Conservation (phyloP, 176 grass and related monocot species). For the Oryza nivara region DNA sequence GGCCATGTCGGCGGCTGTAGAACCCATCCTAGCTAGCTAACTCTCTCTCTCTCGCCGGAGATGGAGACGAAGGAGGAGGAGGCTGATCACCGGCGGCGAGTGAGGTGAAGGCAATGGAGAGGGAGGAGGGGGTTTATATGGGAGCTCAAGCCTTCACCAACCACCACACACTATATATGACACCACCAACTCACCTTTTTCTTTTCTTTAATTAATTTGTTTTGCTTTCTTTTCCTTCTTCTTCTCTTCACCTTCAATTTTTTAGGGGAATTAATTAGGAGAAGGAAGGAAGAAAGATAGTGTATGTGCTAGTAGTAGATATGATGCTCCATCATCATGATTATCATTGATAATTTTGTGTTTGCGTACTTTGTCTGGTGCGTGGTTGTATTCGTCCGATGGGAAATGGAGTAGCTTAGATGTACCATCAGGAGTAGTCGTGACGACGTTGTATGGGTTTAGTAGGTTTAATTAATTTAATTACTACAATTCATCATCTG, state of each 20-base stretch:
- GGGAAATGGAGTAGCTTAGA: neutral
- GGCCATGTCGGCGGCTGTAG: slow-evolving; percentile 39
- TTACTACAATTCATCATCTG: too few relatives aligned
- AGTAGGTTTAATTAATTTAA: neutral
- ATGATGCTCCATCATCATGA: neutral
- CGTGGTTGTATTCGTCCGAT: neutral
- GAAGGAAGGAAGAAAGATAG: neutral
- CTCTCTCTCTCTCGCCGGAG: neutral
- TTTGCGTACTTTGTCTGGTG: neutral
- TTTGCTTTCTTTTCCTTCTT: neutral
- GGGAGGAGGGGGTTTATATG: slow-evolving; percentile 50
- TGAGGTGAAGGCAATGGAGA: slow-evolving; percentile 2
- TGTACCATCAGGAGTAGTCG: neutral
- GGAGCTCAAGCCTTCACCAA: slow-evolving; percentile 38
- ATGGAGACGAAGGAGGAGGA: neutral
- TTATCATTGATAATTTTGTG: neutral
- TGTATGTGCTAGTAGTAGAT: neutral
- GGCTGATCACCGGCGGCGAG: neutral
- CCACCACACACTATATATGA: slow-evolving; percentile 33
- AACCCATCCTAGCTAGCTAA: slow-evolving; percentile 49
- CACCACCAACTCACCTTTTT: slow-evolving; percentile 23
- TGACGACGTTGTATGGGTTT: neutral
- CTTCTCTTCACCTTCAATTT: neutral
- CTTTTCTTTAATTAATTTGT: neutral
- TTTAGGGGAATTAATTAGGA: neutral